Evolutionary conservation across 1,284 basidiomycete species (phyloP), one percentile per base, ranked within the genome.

Genomic region (Trametes versicolor): DNA sequence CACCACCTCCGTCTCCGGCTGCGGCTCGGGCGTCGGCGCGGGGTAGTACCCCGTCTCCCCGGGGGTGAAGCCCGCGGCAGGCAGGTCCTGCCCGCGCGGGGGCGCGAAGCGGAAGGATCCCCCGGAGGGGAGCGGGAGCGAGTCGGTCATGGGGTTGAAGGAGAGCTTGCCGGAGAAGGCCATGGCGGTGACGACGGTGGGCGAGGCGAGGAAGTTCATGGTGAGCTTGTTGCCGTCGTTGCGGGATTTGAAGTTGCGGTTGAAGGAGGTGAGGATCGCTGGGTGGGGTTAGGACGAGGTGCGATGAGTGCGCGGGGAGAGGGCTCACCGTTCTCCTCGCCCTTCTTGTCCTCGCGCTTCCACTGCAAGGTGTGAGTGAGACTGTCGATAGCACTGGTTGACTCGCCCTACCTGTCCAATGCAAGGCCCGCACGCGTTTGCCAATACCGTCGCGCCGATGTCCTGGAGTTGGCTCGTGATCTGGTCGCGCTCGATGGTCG

Each of bases 191-290:
- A 99, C 98, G 64, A 98, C 86, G 62, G 97, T 98, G 0, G 98
- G 98, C 9, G 97, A 98, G 21, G 97, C 96, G 61, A 99, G 87
- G 83, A 99, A 98, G 81, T 99, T 99, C 96, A 98, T 97, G 21
- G 97, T 99, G 69, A 93, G 84, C 65, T 87, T 84, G 79, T 99
- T 99, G 47, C 97, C 98, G 76, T 99, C 98, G 78, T 99, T 99
- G 70, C 98, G 89, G 2, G 95, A 96, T 79, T 95, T 96, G 86
- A 99, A 99, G 82, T 99, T 95, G 43, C 96, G 89, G 81, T 99
- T 99, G 85, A 99, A 99, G 49, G 96, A 98, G 4, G 98, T 98
- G 58, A 99, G 80, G 72, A 99, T 99, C 29, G 96, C 96, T 96
- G 47, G 8, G 45, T 6, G 47, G 2, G 32, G 25, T 49, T 21